These are phyloP conservation scores for Pyrenula massariospora DNA, from an alignment of 495 filamentous ascomycete species.

Conservation along the genomic window DNA sequence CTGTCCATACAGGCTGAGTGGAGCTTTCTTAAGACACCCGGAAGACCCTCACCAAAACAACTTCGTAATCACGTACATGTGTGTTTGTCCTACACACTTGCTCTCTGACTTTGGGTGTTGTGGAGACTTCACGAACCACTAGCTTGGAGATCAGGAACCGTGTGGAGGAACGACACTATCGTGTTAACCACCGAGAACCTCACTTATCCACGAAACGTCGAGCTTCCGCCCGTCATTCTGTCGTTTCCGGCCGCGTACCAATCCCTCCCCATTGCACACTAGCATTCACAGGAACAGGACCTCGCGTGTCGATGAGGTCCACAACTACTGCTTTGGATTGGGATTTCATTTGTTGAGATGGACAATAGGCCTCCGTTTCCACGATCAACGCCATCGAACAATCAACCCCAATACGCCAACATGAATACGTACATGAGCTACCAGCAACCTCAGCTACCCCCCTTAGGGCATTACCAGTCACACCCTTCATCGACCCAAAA, in stretches of 20 bases:
- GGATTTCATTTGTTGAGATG: conserved; percentile 1
- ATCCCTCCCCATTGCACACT: not conserved
- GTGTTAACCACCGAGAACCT: not conserved
- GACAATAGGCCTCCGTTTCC: not conserved
- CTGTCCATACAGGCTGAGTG: not conserved
- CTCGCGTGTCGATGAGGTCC: not conserved
- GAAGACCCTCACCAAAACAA: not conserved
- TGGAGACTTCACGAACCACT: not conserved
- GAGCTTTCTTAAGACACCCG: not conserved
- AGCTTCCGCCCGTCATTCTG: not conserved
- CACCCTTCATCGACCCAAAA: not conserved
- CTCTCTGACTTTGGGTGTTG: not conserved
- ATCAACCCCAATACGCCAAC: not conserved
- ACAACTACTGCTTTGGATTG: not conserved
- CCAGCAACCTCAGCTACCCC: not conserved
- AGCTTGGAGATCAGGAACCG: not conserved
- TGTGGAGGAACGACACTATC: not conserved
- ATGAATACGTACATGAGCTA: not conserved
- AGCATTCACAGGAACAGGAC: not conserved
- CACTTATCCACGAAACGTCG: not conserved
- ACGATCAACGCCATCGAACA: not conserved
- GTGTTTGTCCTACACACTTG: not conserved
- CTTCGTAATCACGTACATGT: not conserved
- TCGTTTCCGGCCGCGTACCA: not conserved
- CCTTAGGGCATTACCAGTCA: not conserved